Conservation (phyloP, 176 grass and related monocot species). For the Coix lacrymajobi region DNA sequence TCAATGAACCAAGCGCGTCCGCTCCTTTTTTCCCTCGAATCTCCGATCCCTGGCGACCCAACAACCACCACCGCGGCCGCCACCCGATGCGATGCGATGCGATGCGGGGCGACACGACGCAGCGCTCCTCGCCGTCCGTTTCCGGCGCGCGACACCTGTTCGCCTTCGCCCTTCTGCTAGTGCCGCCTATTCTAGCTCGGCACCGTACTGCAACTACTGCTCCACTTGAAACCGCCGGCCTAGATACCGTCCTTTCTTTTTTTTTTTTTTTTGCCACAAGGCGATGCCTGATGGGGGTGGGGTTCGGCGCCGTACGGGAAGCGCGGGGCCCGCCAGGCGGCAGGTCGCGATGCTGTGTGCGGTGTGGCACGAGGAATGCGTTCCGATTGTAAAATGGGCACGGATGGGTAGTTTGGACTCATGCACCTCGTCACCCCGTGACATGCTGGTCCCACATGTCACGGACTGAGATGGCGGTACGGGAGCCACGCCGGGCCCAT, state of each 20-base stretch:
- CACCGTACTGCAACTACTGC: background rate
- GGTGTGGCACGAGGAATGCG: conserved; percentile 12
- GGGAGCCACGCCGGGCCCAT: background rate
- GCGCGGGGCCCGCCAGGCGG: background rate
- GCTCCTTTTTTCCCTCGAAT: conserved; percentile 16
- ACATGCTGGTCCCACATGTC: conserved; percentile 8
- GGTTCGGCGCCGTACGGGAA: background rate
- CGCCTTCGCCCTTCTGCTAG: background rate
- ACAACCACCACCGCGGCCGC: background rate
- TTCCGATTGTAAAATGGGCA: conserved; percentile 9
- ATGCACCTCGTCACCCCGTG: conserved; percentile 1
- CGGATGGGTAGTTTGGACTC: background rate
- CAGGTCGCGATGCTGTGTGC: background rate
- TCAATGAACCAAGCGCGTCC: conserved; percentile 11
- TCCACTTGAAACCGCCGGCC: background rate
- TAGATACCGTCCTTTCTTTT: background rate
- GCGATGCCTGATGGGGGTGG: too few species aligned
- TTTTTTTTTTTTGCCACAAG: background rate
- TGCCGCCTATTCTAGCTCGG: background rate
- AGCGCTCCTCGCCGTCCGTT: conserved; percentile 10
- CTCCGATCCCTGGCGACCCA: background rate
- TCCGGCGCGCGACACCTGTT: conserved; percentile 13
- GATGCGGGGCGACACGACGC: background rate
- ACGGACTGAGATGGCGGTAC: background rate
- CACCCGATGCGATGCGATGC: too few species aligned